A percentile compares a stretch with the other conserved stretches of the same genome.
Conservation (phyloP, 257 asterid genomes). For the Coffea canephora region DNA sequence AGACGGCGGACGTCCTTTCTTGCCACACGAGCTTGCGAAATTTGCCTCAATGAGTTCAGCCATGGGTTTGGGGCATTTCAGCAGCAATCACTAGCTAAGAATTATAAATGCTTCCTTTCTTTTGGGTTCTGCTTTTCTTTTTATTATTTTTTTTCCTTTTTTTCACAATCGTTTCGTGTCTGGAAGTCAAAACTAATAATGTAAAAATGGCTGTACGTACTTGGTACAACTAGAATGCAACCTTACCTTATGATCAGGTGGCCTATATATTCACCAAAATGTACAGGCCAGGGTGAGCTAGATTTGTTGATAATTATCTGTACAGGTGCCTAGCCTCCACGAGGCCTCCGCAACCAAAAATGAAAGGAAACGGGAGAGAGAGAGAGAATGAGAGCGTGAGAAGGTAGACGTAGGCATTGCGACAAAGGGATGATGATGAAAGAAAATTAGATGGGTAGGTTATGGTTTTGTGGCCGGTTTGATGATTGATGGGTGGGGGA, state of each 20-base stretch:
- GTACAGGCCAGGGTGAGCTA: not conserved
- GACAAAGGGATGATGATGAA: not conserved
- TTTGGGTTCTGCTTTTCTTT: not conserved
- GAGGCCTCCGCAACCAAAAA: too few relatives aligned
- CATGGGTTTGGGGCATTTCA: constrained; percentile 73
- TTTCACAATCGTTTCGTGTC: constrained; percentile 19
- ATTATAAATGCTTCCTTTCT: not conserved
- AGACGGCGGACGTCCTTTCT: constrained; percentile 50
- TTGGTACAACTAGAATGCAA: constrained; percentile 1
- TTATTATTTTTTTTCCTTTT: too few relatives aligned
- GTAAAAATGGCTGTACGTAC: not conserved
- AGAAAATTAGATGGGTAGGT: not conserved
- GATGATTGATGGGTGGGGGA: not conserved
- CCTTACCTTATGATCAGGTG: constrained; percentile 33
- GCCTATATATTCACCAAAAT: constrained; percentile 1
- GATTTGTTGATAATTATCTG: not conserved
- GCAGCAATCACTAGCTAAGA: constrained; percentile 42
- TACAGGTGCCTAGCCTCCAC: not conserved
- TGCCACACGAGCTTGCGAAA: constrained; percentile 66
- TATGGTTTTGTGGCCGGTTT: not conserved
- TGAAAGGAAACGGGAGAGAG: not conserved
- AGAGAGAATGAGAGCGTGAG: too few relatives aligned
- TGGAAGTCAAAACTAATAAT: constrained; percentile 25
- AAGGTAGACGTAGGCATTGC: not conserved
- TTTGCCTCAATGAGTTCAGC: constrained; percentile 75